Conservation (phyloP, 768 basidiomycete genomes). For the Termitomyces sp. region DNA sequence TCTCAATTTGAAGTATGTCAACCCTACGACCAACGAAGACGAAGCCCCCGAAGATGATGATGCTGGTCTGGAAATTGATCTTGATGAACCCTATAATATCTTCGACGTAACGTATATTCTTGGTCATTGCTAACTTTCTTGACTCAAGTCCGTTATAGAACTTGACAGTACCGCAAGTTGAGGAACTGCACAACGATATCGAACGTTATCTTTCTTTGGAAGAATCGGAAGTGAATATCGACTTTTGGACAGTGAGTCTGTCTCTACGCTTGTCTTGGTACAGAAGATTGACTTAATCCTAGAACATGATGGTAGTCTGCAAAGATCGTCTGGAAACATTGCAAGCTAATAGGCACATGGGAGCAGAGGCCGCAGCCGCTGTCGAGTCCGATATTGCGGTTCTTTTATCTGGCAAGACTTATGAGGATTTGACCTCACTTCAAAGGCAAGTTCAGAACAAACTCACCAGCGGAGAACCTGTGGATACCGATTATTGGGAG, state of each 20-base stretch:
- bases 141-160: constrained; percentile 47
- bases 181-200: constrained; percentile 94
- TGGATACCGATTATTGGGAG: constrained; percentile 99
- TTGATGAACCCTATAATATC: constrained; percentile 98
- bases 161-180: constrained; percentile 80
- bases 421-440: constrained; percentile 76
- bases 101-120: constrained; percentile 69
- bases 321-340: constrained; percentile 84
- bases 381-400: constrained; percentile 84
- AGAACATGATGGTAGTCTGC: constrained; percentile 98
- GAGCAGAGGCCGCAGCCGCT: constrained; percentile 66
- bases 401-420: constrained; percentile 80
- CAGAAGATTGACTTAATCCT: background rate
- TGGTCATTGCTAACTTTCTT: background rate
- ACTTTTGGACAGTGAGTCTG: constrained; percentile 89
- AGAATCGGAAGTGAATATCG: constrained; percentile 78
- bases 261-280: constrained; percentile 2
- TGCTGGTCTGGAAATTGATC: constrained; percentile 91
- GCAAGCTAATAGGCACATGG: constrained; percentile 56
- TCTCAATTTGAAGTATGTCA: constrained; percentile 91
- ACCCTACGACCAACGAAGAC: constrained; percentile 64
- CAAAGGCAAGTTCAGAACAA: constrained; percentile 89
- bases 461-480: constrained; percentile 85
- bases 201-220: constrained; percentile 88
- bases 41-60: constrained; percentile 60